Percentiles rank a stretch among this genome's conserved stretches.
phyloP scores from a whole-genome alignment of 208 protist species.

The Herpetomonas tarakana region DNA sequence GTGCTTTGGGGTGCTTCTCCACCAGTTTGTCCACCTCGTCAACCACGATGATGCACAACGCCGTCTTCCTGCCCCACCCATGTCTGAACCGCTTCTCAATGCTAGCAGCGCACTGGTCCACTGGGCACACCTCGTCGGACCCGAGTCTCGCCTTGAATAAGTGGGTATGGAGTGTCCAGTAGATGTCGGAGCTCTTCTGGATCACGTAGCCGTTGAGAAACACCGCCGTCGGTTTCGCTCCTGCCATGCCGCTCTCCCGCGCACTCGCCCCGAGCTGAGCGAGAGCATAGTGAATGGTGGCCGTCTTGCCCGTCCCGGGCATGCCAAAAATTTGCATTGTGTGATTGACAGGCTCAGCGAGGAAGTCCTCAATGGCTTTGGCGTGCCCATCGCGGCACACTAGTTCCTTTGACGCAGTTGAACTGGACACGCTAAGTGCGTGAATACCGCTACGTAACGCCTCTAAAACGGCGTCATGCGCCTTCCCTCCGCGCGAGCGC shows the following conservation, averaged over 20 bases:
- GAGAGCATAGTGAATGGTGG: constrained; percentile 74
- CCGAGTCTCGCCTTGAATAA: constrained; percentile 62
- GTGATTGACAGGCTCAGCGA: constrained; percentile 59
- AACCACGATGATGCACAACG: constrained; percentile 85
- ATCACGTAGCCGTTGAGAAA: constrained; percentile 90
- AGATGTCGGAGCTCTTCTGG: constrained; percentile 86
- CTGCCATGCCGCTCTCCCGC: constrained; percentile 3
- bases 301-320: constrained; percentile 89
- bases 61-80: constrained; percentile 40
- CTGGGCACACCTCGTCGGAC: constrained; percentile 36
- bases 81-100: constrained; percentile 81
- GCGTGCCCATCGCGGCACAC: constrained; percentile 73
- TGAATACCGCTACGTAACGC: constrained; percentile 56
- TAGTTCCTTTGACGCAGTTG: constrained; percentile 51
- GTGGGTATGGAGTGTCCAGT: constrained; percentile 81
- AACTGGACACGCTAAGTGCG: constrained; percentile 71
- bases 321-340: constrained; percentile 90
- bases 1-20: constrained; percentile 71
- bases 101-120: constrained; percentile 61
- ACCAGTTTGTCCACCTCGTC: constrained; percentile 88
- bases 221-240: constrained; percentile 61
- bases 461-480: constrained; percentile 19
- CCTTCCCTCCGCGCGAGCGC: not conserved
- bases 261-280: constrained; percentile 32
- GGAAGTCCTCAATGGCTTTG: constrained; percentile 59